Evolutionary conservation across 1,284 basidiomycete genomes (phyloP).

Genomic region (Spongiforma sp.): DNA sequence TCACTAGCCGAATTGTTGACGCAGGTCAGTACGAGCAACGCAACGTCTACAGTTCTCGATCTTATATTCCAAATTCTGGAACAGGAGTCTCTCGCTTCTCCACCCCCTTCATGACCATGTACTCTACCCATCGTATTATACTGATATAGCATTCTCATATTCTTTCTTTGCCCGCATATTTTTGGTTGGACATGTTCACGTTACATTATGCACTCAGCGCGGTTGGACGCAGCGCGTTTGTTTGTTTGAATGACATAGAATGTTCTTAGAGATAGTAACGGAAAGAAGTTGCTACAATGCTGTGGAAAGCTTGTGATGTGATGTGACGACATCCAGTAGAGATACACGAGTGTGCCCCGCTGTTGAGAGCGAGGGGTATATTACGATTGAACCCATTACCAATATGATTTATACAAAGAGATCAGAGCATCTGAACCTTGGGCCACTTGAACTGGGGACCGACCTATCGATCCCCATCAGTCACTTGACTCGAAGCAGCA

Average conservation of each 20-base stretch:
- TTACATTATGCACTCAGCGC: constrained; percentile 31
- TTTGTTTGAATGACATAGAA: constrained; percentile 26
- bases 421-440: constrained; percentile 70
- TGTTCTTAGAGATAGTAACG: constrained; percentile 22
- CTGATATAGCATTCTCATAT: constrained; percentile 21
- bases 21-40: constrained; percentile 48
- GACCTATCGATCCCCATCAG: constrained; percentile 46
- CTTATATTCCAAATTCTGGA: constrained; percentile 37
- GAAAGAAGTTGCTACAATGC: no score
- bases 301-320: constrained; percentile 5
- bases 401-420: no score
- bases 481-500: background rate
- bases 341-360: constrained; percentile 38
- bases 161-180: constrained; percentile 14
- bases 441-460: constrained; percentile 84
- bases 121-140: constrained; percentile 28
- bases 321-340: constrained; percentile 26
- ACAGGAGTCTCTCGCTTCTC: constrained; percentile 67
- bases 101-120: constrained; percentile 52
- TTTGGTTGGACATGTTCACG: constrained; percentile 20
- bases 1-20: constrained; percentile 62
- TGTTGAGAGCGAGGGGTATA: constrained; percentile 48
- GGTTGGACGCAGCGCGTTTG: constrained; percentile 18
- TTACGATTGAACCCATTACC: background rate
- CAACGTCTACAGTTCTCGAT: constrained; percentile 26